A percentile compares a stretch with the other conserved stretches of the same genome.
Evolutionary conservation across 352 stramenopile species (phyloP).

Genomic region (Globisporangium splendens): DNA sequence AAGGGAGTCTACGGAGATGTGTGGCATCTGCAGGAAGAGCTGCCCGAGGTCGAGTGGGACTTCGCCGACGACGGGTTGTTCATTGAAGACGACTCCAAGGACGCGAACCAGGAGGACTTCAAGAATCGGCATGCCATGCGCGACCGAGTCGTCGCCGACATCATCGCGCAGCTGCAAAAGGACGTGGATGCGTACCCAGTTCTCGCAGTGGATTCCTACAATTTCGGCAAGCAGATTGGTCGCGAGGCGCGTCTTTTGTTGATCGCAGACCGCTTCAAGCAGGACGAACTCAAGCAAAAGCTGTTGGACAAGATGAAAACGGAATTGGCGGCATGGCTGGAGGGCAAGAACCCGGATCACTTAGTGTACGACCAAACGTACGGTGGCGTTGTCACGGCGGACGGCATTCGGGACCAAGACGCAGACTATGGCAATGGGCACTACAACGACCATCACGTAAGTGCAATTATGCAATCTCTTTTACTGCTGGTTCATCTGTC

Average conservation of each 20-base stretch:
- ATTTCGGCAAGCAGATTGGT: constrained; percentile 78
- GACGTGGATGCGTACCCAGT: constrained; percentile 52
- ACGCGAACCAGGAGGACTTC: constrained; percentile 17
- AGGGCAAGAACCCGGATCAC: constrained; percentile 51
- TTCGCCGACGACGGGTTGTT: constrained; percentile 59
- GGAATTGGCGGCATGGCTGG: constrained; percentile 58
- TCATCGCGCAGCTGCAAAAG: constrained; percentile 35
- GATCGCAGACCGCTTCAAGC: constrained; percentile 72
- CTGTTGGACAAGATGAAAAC: constrained; percentile 55
- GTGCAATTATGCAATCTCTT: constrained; percentile 1
- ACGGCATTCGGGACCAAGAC: constrained; percentile 60
- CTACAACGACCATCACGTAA: constrained; percentile 85
- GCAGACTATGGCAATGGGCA: constrained; percentile 87
- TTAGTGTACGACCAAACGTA: constrained; percentile 93
- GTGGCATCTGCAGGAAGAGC: constrained; percentile 64
- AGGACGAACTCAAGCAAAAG: constrained; percentile 38
- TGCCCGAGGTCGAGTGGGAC: constrained; percentile 62
- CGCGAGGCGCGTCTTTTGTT: constrained; percentile 68
- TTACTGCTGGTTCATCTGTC: too few species aligned
- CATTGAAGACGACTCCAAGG: constrained; percentile 26
- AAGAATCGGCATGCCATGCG: constrained; percentile 29
- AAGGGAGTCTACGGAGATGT: constrained; percentile 48
- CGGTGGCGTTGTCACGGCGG: constrained; percentile 87
- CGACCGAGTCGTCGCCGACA: constrained; percentile 24
- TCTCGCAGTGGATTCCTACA: constrained; percentile 62